Percentiles rank a stretch among this genome's conserved stretches.
phyloP scores from a whole-genome alignment of 2,329 filamentous ascomycete genomes.

The Cladophialophora exuberans region DNA sequence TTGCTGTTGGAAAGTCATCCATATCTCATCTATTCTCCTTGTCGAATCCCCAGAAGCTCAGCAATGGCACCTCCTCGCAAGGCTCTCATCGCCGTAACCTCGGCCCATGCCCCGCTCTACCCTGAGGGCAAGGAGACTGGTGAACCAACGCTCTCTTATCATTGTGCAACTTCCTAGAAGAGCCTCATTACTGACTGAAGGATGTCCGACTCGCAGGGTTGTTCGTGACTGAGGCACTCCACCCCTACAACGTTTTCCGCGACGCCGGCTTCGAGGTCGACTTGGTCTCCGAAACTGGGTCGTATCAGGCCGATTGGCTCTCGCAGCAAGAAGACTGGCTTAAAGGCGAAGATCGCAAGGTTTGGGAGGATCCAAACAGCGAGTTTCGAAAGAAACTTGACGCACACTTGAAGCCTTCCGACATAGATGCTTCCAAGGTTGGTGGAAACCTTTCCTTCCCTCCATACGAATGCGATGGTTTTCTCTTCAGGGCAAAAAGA shows the following conservation, averaged over 20 bases:
- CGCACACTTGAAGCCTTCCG: conserved; percentile 35
- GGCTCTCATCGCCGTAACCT: conserved; percentile 30
- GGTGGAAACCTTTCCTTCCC: neutral
- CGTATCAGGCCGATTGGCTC: conserved; percentile 42
- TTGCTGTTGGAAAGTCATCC: no score
- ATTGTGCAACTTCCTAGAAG: neutral
- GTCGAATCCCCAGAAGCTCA: no score
- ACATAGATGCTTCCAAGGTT: conserved; percentile 35
- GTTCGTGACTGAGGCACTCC: conserved; percentile 53
- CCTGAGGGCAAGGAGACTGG: conserved; percentile 35
- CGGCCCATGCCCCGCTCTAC: conserved; percentile 36
- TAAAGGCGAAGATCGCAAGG: conserved; percentile 37
- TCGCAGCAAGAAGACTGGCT: conserved; percentile 42
- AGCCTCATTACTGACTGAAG: no score
- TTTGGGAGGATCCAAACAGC: conserved; percentile 39
- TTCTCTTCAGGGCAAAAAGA: no score
- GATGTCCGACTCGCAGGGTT: no score
- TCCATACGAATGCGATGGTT: no score
- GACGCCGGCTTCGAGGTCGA: conserved; percentile 41
- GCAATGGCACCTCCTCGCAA: neutral
- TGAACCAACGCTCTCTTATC: neutral
- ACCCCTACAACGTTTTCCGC: conserved; percentile 52
- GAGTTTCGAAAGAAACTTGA: conserved; percentile 42
- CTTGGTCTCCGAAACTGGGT: conserved; percentile 45
- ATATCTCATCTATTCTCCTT: no score